Conservation (phyloP, 306 rosid species). For the Cucumis hystrix region DNA sequence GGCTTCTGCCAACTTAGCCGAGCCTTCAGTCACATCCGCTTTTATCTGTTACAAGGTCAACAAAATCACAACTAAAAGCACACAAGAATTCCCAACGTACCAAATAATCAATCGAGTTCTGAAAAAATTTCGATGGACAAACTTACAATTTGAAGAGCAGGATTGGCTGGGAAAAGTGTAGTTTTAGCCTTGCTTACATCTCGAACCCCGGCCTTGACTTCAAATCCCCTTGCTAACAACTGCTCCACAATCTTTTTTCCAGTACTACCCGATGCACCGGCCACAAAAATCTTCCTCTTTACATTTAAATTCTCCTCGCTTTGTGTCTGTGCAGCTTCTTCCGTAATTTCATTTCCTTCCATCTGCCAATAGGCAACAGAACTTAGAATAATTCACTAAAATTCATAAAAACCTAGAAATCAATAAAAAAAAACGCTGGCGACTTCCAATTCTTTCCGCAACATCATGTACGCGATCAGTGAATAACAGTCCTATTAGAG, state of each 20-base stretch:
- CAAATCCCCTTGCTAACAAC: constrained; percentile 70
- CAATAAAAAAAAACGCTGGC: constrained; percentile 1
- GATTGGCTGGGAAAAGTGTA: constrained; percentile 33
- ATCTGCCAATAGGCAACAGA: constrained; percentile 21
- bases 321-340: constrained; percentile 26
- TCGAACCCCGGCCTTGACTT: constrained; percentile 86
- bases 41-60: constrained; percentile 34
- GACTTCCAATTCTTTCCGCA: background rate
- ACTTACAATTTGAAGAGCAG: constrained; percentile 78
- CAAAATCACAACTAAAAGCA: background rate
- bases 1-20: constrained; percentile 70
- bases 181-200: constrained; percentile 67
- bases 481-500: background rate
- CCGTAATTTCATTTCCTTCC: constrained; percentile 50
- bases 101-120: constrained; percentile 3
- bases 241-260: constrained; percentile 83
- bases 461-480: background rate
- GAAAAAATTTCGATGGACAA: background rate
- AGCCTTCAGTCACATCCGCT: constrained; percentile 90
- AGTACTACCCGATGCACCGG: constrained; percentile 89
- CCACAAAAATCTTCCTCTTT: constrained; percentile 72
- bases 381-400: background rate
- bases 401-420: background rate
- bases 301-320: constrained; percentile 16
- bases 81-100: background rate